These are phyloP conservation scores for Alternaria consortialis DNA, from an alignment of 2,329 filamentous ascomycete genomes.

Conservation along the genomic window DNA sequence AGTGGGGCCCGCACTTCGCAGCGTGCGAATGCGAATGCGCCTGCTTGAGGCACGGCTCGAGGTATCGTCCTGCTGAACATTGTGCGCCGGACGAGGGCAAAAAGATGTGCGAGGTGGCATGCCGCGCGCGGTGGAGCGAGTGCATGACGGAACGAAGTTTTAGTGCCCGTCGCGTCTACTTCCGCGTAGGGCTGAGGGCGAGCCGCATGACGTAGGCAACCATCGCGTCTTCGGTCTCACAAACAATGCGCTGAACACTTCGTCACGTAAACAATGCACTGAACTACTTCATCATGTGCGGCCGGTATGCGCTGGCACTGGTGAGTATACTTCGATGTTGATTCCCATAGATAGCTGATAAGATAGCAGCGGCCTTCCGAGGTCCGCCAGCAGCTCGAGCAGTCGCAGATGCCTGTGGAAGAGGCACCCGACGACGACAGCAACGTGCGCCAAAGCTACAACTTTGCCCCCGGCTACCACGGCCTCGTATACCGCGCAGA, in stretches of 20 bases:
- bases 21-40: slow-evolving; percentile 31
- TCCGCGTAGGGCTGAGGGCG: slow-evolving; percentile 41
- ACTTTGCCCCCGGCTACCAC: slow-evolving; percentile 88
- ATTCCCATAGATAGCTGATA: slow-evolving; percentile 19
- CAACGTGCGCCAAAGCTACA: slow-evolving; percentile 78
- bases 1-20: slow-evolving; percentile 36
- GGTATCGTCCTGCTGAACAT: slow-evolving; percentile 52
- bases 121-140: slow-evolving; percentile 24
- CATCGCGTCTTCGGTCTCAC: not conserved
- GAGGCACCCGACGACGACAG: slow-evolving; percentile 74
- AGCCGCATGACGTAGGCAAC: slow-evolving; percentile 21
- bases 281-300: slow-evolving; percentile 65
- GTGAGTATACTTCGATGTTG: slow-evolving; percentile 53
- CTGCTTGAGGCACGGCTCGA: slow-evolving; percentile 35
- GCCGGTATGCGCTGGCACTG: slow-evolving; percentile 70
- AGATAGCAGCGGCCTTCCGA: slow-evolving; percentile 73
- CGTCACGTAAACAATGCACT: slow-evolving; percentile 62
- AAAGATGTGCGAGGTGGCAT: slow-evolving; percentile 23
- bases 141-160: slow-evolving; percentile 38
- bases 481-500: slow-evolving; percentile 88
- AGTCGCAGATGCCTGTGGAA: slow-evolving; percentile 76
- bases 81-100: slow-evolving; percentile 24
- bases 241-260: slow-evolving; percentile 29
- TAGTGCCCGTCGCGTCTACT: slow-evolving; percentile 35
- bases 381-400: slow-evolving; percentile 75